A percentile compares a stretch with the other conserved stretches of the same genome.
These are phyloP conservation scores for Puccinia novopanici DNA, from an alignment of 1,284 basidiomycete species.

Conservation along the genomic window DNA sequence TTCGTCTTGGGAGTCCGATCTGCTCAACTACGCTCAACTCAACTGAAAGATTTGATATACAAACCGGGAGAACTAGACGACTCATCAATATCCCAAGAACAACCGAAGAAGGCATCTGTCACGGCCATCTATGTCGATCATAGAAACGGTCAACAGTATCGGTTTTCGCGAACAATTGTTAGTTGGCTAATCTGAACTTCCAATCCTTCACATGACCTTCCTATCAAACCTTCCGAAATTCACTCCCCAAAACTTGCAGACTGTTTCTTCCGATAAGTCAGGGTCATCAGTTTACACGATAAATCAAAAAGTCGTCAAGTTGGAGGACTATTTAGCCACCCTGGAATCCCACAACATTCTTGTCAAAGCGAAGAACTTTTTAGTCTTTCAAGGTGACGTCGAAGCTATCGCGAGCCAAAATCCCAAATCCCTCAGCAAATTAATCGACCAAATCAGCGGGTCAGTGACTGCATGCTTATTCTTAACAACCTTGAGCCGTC, in stretches of 20 bases:
- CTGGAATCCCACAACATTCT: constrained; percentile 89
- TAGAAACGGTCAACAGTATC: constrained; percentile 56
- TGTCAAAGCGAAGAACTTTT: constrained; percentile 98
- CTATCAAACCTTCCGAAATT: constrained; percentile 13
- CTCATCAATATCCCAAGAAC: constrained; percentile 3
- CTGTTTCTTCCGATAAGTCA: constrained; percentile 73
- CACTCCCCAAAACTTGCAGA: not conserved
- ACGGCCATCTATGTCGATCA: constrained; percentile 58
- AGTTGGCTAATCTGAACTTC: not conserved
- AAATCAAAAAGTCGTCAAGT: constrained; percentile 75
- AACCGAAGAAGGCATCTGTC: constrained; percentile 57
- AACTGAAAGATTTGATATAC: constrained; percentile 92
- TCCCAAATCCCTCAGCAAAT: constrained; percentile 79
- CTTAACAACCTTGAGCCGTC: not conserved
- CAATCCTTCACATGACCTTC: not conserved
- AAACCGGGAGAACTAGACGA: constrained; percentile 65
- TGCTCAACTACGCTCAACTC: constrained; percentile 85
- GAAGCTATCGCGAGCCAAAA: constrained; percentile 96
- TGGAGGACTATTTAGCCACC: constrained; percentile 79
- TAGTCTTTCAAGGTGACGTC: constrained; percentile 99
- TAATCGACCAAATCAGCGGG: constrained; percentile 95
- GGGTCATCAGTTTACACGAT: constrained; percentile 86
- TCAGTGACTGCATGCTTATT: constrained; percentile 52
- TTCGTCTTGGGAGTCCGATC: constrained; percentile 97
- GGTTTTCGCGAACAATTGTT: constrained; percentile 55